These are phyloP conservation scores for Lentinula aciculospora DNA, from an alignment of 768 basidiomycete genomes.

Conservation along the genomic window DNA sequence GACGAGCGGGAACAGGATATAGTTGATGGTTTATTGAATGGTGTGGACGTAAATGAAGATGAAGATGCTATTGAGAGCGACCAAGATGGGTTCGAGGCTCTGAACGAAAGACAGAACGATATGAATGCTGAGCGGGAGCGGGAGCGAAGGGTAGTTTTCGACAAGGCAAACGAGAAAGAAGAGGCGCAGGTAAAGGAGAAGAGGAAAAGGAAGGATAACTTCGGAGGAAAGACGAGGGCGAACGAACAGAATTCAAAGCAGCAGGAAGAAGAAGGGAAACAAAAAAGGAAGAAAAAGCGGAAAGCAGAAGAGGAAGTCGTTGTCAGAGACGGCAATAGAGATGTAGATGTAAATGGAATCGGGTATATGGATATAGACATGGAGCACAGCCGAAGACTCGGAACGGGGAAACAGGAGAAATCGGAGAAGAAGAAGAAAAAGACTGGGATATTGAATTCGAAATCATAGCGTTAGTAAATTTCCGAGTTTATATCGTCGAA, in stretches of 20 bases:
- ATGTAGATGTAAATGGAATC: no score
- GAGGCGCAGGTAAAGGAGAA: no score
- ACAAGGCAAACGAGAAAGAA: no score
- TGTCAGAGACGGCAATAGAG: background rate
- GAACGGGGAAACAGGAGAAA: no score
- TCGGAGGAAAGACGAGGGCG: no score
- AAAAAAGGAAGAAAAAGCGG: slow-evolving; percentile 19
- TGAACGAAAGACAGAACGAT: slow-evolving; percentile 13
- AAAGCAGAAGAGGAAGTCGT: slow-evolving; percentile 20
- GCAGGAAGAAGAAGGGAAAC: slow-evolving; percentile 18
- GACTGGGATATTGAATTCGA: slow-evolving; percentile 8
- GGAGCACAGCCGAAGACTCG: no score
- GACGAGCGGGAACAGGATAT: slow-evolving; percentile 15
- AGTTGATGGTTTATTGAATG: background rate
- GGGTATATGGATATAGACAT: no score
- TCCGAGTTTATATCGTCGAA: background rate
- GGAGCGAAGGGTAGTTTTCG: no score
- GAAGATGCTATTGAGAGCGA: slow-evolving; percentile 7
- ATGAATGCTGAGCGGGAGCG: background rate
- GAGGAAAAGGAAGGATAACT: no score
- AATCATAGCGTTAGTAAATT: background rate
- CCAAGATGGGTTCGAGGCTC: slow-evolving; percentile 11
- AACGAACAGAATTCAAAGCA: no score
- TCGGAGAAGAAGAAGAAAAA: slow-evolving; percentile 12
- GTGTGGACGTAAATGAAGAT: slow-evolving; percentile 4